phyloP scores from a whole-genome alignment of 2,329 filamentous ascomycete species.

The Neopestalotiopsis rosae region DNA sequence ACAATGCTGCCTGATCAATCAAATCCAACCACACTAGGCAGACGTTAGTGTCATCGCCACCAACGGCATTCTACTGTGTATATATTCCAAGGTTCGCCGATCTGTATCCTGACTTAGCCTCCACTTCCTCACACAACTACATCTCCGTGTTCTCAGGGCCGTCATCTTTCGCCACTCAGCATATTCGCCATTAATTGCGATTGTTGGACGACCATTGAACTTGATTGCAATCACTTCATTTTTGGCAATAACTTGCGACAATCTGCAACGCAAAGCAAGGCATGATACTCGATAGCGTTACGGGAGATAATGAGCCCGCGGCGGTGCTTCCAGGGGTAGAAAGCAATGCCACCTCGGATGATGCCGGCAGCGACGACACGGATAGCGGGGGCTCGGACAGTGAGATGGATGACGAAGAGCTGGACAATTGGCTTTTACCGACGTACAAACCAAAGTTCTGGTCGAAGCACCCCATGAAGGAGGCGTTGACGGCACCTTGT shows the following conservation, averaged over 20 bases:
- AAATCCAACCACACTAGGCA: background rate
- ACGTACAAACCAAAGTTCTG: conserved; percentile 28
- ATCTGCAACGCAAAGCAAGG: background rate
- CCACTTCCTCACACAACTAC: background rate
- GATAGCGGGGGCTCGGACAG: background rate
- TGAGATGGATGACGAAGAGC: conserved; percentile 18
- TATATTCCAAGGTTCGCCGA: background rate
- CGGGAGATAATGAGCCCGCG: background rate
- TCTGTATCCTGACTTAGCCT: background rate
- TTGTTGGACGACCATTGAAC: background rate
- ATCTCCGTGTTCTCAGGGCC: background rate
- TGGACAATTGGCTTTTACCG: conserved; percentile 22
- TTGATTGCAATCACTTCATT: background rate
- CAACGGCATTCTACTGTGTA: background rate
- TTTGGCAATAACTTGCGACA: background rate
- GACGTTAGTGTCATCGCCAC: background rate
- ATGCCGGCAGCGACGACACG: background rate
- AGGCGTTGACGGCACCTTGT: conserved; percentile 22
- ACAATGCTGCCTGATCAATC: background rate
- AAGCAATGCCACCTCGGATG: background rate
- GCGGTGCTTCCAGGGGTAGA: background rate
- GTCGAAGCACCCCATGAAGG: conserved; percentile 23
- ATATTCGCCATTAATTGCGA: background rate
- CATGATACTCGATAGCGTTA: background rate
- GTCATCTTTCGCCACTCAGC: background rate